A percentile compares a stretch with the other conserved stretches of the same genome.
Conservation (phyloP, 345 rosid species). For the Nephelium lappaceum region DNA sequence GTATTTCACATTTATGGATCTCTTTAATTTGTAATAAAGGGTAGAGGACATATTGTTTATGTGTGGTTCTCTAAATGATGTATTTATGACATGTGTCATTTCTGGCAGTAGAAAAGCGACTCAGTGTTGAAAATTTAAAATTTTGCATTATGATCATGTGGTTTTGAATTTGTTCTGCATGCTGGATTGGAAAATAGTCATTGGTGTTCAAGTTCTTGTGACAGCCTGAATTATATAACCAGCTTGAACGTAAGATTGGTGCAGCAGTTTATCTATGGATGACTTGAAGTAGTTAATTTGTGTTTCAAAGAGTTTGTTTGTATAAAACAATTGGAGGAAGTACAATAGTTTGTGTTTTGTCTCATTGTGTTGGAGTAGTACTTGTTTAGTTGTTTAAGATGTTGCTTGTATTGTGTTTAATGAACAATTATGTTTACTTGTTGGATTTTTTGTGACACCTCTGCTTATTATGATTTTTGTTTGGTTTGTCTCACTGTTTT, state of each 20-base stretch:
- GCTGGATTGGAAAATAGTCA: not conserved
- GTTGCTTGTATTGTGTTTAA: not conserved
- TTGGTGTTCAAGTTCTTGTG: not conserved
- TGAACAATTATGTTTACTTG: not conserved
- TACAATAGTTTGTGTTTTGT: not conserved
- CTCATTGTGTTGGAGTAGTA: not conserved
- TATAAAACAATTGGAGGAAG: not conserved
- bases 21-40: too few relatives aligned
- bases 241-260: too few relatives aligned
- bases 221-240: too few relatives aligned
- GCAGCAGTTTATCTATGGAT: not conserved
- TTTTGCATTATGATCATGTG: not conserved
- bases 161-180: not conserved
- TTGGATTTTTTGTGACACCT: not conserved
- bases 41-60: too few relatives aligned
- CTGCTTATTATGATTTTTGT: not conserved
- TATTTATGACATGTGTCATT: too few relatives aligned
- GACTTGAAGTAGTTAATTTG: not conserved
- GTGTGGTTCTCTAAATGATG: not conserved
- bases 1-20: not conserved
- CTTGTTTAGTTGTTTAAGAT: not conserved
- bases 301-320: not conserved
- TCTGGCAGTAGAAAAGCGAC: not conserved
- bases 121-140: not conserved
- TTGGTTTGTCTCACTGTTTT: not conserved